phyloP scores from a whole-genome alignment of 2,329 filamentous ascomycete genomes.

The Penicillium corylophilum region DNA sequence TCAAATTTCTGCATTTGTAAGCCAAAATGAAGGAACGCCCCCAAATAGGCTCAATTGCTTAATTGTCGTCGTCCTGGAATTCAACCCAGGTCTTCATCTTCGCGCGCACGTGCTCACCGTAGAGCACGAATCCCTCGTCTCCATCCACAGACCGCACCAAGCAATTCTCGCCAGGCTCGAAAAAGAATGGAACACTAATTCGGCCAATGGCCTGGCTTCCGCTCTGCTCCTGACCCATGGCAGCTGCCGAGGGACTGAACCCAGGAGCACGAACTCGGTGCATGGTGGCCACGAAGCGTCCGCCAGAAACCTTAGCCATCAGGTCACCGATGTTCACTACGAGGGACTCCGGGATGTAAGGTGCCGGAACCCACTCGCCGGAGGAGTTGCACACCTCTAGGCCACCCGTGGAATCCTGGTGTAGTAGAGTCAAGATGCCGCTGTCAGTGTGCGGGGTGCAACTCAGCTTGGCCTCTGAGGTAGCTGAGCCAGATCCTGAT shows the following conservation, averaged over 20 bases:
- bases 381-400: slow-evolving; percentile 48
- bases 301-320: slow-evolving; percentile 44
- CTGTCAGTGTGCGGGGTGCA: slow-evolving; percentile 43
- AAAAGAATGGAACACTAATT: slow-evolving; percentile 51
- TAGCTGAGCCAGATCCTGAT: slow-evolving; percentile 1
- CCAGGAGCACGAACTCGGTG: slow-evolving; percentile 43
- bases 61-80: slow-evolving; percentile 36
- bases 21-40: neutral
- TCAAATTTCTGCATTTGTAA: neutral
- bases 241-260: neutral
- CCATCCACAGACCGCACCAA: slow-evolving; percentile 40
- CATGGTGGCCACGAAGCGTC: slow-evolving; percentile 46
- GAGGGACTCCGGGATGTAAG: slow-evolving; percentile 42
- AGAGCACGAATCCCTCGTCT: slow-evolving; percentile 33
- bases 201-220: slow-evolving; percentile 26
- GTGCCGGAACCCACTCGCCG: slow-evolving; percentile 44
- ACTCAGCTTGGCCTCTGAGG: slow-evolving; percentile 21
- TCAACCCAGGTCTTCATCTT: slow-evolving; percentile 50
- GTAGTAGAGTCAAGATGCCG: slow-evolving; percentile 49
- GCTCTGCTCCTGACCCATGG: neutral
- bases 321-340: slow-evolving; percentile 50
- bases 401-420: slow-evolving; percentile 49
- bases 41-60: neutral
- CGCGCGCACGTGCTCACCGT: slow-evolving; percentile 44
- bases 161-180: slow-evolving; percentile 47